Percentiles rank a stretch among this genome's conserved stretches.
Evolutionary conservation across 371 early-diverging fungal species (phyloP).

Genomic region (Mucor indicus): DNA sequence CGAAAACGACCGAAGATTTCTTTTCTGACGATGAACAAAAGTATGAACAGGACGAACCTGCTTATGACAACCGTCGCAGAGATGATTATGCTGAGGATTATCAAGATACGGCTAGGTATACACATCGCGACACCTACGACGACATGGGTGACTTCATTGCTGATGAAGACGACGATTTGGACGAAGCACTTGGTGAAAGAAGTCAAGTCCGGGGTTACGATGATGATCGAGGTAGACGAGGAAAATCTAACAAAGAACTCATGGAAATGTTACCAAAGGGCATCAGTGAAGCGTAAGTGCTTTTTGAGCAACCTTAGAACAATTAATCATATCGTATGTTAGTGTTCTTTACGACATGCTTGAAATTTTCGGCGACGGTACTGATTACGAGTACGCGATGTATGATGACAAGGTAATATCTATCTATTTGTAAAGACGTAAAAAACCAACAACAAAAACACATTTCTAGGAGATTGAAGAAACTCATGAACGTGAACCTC

Average conservation of each 20-base stretch:
- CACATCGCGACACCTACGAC: slow-evolving; percentile 49
- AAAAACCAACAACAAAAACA: background rate
- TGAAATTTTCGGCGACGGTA: slow-evolving; percentile 90
- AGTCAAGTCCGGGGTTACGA: slow-evolving; percentile 36
- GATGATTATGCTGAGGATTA: slow-evolving; percentile 52
- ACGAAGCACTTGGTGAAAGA: slow-evolving; percentile 62
- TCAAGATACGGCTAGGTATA: slow-evolving; percentile 34
- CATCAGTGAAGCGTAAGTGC: slow-evolving; percentile 38
- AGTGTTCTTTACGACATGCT: slow-evolving; percentile 82
- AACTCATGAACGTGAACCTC: slow-evolving; percentile 44
- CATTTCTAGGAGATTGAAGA: slow-evolving; percentile 6
- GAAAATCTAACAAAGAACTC: slow-evolving; percentile 36
- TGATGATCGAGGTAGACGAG: slow-evolving; percentile 31
- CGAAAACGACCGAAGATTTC: slow-evolving; percentile 45
- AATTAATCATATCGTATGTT: background rate
- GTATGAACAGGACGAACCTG: slow-evolving; percentile 30
- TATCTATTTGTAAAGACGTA: background rate
- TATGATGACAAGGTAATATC: slow-evolving; percentile 33
- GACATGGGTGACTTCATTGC: slow-evolving; percentile 70
- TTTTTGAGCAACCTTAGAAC: background rate
- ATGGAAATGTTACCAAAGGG: slow-evolving; percentile 44
- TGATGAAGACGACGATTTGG: slow-evolving; percentile 60
- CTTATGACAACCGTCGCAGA: slow-evolving; percentile 15
- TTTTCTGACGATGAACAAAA: slow-evolving; percentile 56
- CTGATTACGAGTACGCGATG: slow-evolving; percentile 87